Evolutionary conservation across 306 rosid species (phyloP).

Genomic region (Cucumis cinereus): DNA sequence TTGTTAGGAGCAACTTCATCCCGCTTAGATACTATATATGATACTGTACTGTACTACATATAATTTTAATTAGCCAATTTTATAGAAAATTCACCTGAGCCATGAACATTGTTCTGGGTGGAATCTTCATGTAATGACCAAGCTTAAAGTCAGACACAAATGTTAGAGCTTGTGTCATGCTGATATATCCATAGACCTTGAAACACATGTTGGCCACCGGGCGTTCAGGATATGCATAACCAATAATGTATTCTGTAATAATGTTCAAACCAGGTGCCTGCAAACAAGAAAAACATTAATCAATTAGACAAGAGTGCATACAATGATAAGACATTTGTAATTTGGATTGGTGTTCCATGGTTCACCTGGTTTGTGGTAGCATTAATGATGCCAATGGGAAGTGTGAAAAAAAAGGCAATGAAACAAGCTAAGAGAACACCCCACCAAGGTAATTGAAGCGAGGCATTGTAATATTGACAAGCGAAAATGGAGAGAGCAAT

Average conservation of each 20-base stretch:
- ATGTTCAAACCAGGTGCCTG: slow-evolving; percentile 76
- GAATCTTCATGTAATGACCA: slow-evolving; percentile 95
- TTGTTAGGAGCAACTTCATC: not conserved
- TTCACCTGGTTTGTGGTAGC: slow-evolving; percentile 84
- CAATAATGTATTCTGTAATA: slow-evolving; percentile 76
- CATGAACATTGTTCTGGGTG: slow-evolving; percentile 83
- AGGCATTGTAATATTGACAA: slow-evolving; percentile 33
- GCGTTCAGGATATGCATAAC: slow-evolving; percentile 71
- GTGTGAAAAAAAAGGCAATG: slow-evolving; percentile 47
- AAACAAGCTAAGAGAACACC: slow-evolving; percentile 66
- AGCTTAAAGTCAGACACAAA: slow-evolving; percentile 71
- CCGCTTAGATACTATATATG: too few relatives aligned
- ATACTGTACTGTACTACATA: too few relatives aligned
- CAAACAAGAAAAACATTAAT: slow-evolving; percentile 4
- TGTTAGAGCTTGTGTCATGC: slow-evolving; percentile 66
- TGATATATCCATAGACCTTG: slow-evolving; percentile 88
- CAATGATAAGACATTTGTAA: not conserved
- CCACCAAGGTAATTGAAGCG: slow-evolving; percentile 92
- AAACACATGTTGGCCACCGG: slow-evolving; percentile 98
- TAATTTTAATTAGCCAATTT: not conserved
- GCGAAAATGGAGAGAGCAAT: slow-evolving; percentile 45
- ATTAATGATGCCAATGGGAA: slow-evolving; percentile 54
- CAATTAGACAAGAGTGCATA: too few relatives aligned
- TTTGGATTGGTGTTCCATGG: not conserved
- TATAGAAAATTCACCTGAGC: slow-evolving; percentile 46